Percentiles rank a stretch among this genome's conserved stretches.
Evolutionary conservation across 495 filamentous ascomycete species (phyloP).

Genomic region (Penicillium maclennaniae): DNA sequence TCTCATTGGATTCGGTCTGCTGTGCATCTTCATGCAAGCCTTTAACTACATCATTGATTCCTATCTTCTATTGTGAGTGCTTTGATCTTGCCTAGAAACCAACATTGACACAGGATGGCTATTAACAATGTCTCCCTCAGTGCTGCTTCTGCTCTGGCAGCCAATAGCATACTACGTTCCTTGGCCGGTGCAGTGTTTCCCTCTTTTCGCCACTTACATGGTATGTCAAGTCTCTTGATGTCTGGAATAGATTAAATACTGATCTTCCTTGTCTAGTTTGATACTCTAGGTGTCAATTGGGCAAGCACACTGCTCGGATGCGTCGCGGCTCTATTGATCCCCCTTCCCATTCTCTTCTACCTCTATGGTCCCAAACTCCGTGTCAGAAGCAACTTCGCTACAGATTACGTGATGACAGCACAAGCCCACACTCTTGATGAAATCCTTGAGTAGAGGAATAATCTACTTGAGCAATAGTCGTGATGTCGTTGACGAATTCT

Average conservation of each 20-base stretch:
- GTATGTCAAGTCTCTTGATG: constrained; percentile 38
- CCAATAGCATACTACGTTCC: constrained; percentile 80
- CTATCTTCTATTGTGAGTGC: constrained; percentile 78
- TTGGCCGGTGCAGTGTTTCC: constrained; percentile 71
- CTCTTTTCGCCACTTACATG: constrained; percentile 76
- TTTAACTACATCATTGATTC: constrained; percentile 86
- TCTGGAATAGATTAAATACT: not conserved
- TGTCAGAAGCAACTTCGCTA: constrained; percentile 60
- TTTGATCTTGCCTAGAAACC: not conserved
- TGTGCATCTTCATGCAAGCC: constrained; percentile 77
- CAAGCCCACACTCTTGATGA: constrained; percentile 13
- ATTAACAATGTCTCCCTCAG: constrained; percentile 23
- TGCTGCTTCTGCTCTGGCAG: constrained; percentile 80
- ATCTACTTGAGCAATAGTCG: not conserved
- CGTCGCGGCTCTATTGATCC: constrained; percentile 61
- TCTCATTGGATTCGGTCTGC: constrained; percentile 57
- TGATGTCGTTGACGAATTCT: not conserved
- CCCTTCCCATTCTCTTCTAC: constrained; percentile 72
- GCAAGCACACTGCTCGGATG: constrained; percentile 71
- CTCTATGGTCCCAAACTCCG: constrained; percentile 61
- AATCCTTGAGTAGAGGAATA: not conserved
- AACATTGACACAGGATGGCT: not conserved
- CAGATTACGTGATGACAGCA: constrained; percentile 13
- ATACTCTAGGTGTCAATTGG: constrained; percentile 70
- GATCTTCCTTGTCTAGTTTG: constrained; percentile 43